Base-by-base conservation (phyloP, 441 rosid genomes). In the Pelargonium fulgidum region DNA sequence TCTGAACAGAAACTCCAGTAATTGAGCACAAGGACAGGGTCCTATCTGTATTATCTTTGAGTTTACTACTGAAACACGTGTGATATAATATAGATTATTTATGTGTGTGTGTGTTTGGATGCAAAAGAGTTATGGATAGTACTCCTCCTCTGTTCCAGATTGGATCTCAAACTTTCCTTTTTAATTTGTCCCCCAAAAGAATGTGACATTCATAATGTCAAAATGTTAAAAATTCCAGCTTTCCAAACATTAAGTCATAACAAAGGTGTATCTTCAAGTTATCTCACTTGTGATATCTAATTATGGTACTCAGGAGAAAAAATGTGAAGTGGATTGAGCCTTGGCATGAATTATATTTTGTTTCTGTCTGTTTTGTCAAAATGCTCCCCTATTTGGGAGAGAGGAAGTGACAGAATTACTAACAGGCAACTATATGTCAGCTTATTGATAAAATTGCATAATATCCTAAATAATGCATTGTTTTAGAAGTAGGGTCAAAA, bases 31-130 rank as follows among this genome's bases (percentile, higher is more conserved):
- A 7, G 20, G 16, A 39, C 65, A 29, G 19, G 44, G 10, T 14
- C 66, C 33, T 33, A 24, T 63, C 9, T 56, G 62, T 17, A 9
- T 33, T 7, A 29, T 63, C 66, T 63, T 63, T 29, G 44, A 63
- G 44, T 63, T 13, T 33, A 63, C 14, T 29, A 7, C 33, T 14
- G 11, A 3, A 33, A 63, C 66, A 33, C 44, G 3, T n/a, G 2
- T 6, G 45, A 33, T 61, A 26, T 11, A 61, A 61, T 61, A 61
- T 61, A 61, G 7, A 29, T n/a, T 11, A 29, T 7, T 5, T 63
- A 39, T 63, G 33, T 63, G n/a, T 63, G 29, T 63, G 45, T 63
- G n/a, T 45, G 50, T 10, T 33, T 63, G 44, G 16, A 62, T 62
- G 42, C 42, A 39, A 6, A 36, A 33, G 39, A 33, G 39, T 33